These are phyloP conservation scores for Podospora pseudocomata DNA, from an alignment of 495 filamentous ascomycete species.

Conservation along the genomic window DNA sequence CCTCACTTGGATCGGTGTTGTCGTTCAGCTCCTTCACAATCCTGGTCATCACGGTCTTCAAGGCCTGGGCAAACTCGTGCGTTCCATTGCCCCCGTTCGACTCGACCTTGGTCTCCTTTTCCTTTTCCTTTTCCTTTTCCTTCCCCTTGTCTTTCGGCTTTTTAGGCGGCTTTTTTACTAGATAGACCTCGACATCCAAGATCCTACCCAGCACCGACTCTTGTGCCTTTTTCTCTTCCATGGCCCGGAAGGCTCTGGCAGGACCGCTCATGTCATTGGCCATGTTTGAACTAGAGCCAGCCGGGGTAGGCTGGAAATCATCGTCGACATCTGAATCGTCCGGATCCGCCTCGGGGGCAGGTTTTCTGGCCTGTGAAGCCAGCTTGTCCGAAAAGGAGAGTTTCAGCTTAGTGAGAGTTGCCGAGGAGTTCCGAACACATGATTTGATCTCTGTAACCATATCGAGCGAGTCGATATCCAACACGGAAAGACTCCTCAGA, in stretches of 20 bases:
- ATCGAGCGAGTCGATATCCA: conserved; percentile 57
- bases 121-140: conserved; percentile 21
- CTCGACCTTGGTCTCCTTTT: conserved; percentile 14
- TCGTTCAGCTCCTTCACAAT: conserved; percentile 36
- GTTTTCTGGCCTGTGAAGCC: conserved; percentile 50
- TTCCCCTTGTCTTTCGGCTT: conserved; percentile 32
- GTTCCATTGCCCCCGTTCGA: conserved; percentile 8
- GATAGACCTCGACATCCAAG: conserved; percentile 45
- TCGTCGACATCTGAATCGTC: conserved; percentile 54
- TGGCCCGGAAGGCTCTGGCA: conserved; percentile 39
- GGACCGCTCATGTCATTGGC: conserved; percentile 34
- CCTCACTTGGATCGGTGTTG: conserved; percentile 23
- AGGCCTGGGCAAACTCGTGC: conserved; percentile 39
- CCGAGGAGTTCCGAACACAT: conserved; percentile 50
- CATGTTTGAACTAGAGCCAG: conserved; percentile 15
- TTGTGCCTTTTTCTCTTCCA: conserved; percentile 51
- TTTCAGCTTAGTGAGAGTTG: conserved; percentile 49
- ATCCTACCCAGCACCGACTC: conserved; percentile 54
- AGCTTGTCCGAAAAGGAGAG: conserved; percentile 55
- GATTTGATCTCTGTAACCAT: conserved; percentile 50
- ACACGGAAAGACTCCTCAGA: conserved; percentile 50
- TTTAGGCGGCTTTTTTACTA: conserved; percentile 26
- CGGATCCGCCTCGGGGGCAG: conserved; percentile 42
- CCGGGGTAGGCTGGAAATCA: conserved; percentile 34
- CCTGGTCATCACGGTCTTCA: conserved; percentile 38